Evolutionary conservation across 78 protist species (phyloP), one percentile per base, ranked within the genome.

Genomic region (Dictyostelium brefeldianum): DNA sequence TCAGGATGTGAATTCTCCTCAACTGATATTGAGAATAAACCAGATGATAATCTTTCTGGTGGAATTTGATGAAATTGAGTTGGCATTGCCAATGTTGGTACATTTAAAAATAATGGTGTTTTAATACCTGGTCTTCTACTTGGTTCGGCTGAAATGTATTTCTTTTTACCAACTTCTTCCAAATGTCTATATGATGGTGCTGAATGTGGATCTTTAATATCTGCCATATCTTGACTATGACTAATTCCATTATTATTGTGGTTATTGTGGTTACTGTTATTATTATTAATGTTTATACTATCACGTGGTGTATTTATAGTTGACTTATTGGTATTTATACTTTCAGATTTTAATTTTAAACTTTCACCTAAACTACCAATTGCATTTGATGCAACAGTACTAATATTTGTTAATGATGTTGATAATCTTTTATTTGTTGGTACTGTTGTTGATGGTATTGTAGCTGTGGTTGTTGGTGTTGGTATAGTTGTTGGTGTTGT

Each of bases 1-100:
- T 56, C 83, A 9, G 31, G 92, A 75, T 85, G 47, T 0, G 80
- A 48, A 59, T 85, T 85, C 50, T 85, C 92, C 43, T 85, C 83
- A 18, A 85, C 92, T 9, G 92, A 43, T 17, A 62, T 47, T 2
- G 83, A 59, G 25, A 85, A 46, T n/a, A 29, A n/a, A 69, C 15
- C 54, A 10, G 92, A 85, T n/a, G 50, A 46, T 8, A 85, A 1
- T 62, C 80, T 85, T 56, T 85, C 92, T 25, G 92, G 92, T 47
- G 92, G 71, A 27, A 54, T 71, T 59, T 71, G 81, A 79, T 85
- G 92, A 79, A 85, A 85, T 75, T 85, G 92, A 9, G 83, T 71
- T 56, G 92, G 92, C 43, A 53, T 78, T 25, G 92, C 83, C 1
- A 85, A 43, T 27, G 92, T 75, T 20, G 92, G 83, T 41, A 85